Base-by-base conservation (phyloP, 139 green algal genomes). In the Medakamo hakoo region DNA sequence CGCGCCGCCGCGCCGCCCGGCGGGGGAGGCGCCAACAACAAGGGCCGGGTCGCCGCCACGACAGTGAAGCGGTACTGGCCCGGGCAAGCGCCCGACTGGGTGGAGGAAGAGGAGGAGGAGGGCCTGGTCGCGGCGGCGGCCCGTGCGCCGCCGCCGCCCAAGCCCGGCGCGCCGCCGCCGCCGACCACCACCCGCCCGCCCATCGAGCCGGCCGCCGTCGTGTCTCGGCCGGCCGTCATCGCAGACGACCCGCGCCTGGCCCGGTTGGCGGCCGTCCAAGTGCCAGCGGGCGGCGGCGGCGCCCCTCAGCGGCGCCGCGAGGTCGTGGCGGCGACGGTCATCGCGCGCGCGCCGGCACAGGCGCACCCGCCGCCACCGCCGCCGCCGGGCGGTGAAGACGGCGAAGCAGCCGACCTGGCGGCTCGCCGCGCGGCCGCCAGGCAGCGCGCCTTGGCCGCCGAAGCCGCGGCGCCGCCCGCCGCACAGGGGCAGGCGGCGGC, bases 11-110 rank as follows among this genome's bases (percentile, higher is more conserved):
- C 66, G 27, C 66, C 56, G 52, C 67, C 67, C 0, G 48, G 71
- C 61, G 66, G 77, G 49, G 77, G 78, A 30, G n/a, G 49, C 1
- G 74, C 84, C 4, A 79, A n/a, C n/a, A n/a, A n/a, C n/a, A n/a
- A 86, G 60, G 83, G 83, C 0, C 76, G 77, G 4, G 82, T 91
- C 0, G 69, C 73, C 24, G 65, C 66, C 23, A 85, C 80, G 1
- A 80, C 74, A 18, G 85, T 92, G 14, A 76, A 74, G 65, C 76
- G 85, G 5, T 93, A 93, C 72, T 89, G 85, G 82, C 63, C 84
- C 0, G 85, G 85, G 30, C 73, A 74, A 32, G 84, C 84, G 24
- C 84, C 84, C 4, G 78, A 83, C 52, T 91, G 83, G 83, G 76
- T 75, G 2, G 64, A 72, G 9, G 48, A 73, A 29, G 72, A 80